Base-by-base conservation (phyloP, 352 stramenopile genomes). In the Lagenidium sp. region DNA sequence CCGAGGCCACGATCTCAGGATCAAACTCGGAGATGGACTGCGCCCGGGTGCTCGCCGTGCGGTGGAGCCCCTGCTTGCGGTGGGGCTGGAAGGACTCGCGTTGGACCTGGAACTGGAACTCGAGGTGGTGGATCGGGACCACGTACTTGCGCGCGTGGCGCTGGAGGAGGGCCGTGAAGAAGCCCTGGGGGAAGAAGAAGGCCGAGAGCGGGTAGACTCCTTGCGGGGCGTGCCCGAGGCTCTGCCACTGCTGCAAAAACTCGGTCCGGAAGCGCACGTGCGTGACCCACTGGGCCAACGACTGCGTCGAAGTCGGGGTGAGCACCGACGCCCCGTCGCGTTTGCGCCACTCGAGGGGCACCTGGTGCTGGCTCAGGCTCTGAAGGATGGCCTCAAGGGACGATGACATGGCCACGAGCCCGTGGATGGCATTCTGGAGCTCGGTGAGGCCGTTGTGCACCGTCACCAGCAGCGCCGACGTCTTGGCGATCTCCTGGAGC, bases 131-230 rank as follows among this genome's bases (percentile, higher is more conserved):
- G 22, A 93, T 91, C 6, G 73, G 73, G 0, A 83, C 65, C 18
- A 47, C 28, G 42, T 85, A 63, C 44, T 78, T 86, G 35, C 79
- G 57, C 18, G 80, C 71, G 24, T 90, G 68, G 6, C 72, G 70
- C 58, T 93, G 80, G 12, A 89, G 38, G 44, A 85, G 68, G 18
- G 68, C 79, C 3, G 80, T 93, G 40, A 93, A 84, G 30, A 93
- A 67, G 0, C 75, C 76, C 20, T 90, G 75, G 0, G 80, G 75
- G 22, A 86, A 93, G 25, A 57, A 70, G 31, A 93, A 88, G 6
- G 80, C 60, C 4, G 79, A 63, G 13, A 91, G 44, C 4, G 71
- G 75, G 29, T 80, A 87, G 12, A 60, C 56, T 26, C 54, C 54
- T 41, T 61, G 47, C 20, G 25, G 36, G 8, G 47, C 55, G 25